Evolutionary conservation across 2,329 filamentous ascomycete genomes (phyloP), one percentile per base, ranked within the genome.

Genomic region (Davidsoniella eucalypti): DNA sequence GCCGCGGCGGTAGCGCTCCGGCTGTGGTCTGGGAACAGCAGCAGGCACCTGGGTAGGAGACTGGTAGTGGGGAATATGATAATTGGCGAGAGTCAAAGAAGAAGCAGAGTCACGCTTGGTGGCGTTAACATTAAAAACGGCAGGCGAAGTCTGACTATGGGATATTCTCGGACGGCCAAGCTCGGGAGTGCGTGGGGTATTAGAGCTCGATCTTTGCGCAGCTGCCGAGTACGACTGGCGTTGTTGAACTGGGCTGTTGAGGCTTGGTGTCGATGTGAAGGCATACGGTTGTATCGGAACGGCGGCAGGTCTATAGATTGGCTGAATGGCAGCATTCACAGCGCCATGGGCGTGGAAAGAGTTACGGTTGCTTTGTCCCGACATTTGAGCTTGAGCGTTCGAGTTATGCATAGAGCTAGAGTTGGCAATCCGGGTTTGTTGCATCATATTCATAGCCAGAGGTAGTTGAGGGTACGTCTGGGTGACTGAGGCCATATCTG

Each of bases 381-480:
- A 59, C 53, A 66, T 61, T 57, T 76, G 80, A 55, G 72, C 70
- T 55, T 73, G 69, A 55, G 63, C 66, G 33, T 67, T 60, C 55
- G 76, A 73, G 49, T 66, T 59, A 59, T 75, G 73, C 50, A 68
- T 62, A 33, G 40, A 2, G 47, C 67, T 61, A 51, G 72, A 63
- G 62, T 81, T 76, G 54, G 83, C 81, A 50, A 73, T 72, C 55
- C 81, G 77, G 63, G 81, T 77, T 58, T 80, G 75, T 64, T 87
- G 83, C 60, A 88, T 78, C 75, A 87, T 82, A 56, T 80, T 80
- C 59, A 80, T 73, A n/a, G 82, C 80, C 65, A 73, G 72, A 61
- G 80, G 78, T 66, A 86, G 82, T 68, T 85, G 81, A 60, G 84
- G 77, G 63, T 84, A 84, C 55, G 82, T 78, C 69, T 90, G 85